Evolutionary conservation across 78 protist genomes (phyloP).

Genomic region (Dictyostelium intermedium): DNA sequence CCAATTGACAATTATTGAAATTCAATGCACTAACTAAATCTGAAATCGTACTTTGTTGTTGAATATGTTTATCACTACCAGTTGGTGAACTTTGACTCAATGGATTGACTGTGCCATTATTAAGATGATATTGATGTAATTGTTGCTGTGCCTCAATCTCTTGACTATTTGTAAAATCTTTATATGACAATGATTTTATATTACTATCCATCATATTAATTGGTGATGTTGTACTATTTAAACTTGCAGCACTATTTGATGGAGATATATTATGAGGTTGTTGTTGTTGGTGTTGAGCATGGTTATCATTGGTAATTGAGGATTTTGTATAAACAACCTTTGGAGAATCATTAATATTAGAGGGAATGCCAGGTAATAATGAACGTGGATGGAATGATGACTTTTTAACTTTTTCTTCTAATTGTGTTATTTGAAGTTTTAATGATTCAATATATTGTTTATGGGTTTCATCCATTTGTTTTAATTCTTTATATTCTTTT

Average conservation of each 20-base stretch:
- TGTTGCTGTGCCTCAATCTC: neutral
- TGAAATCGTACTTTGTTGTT: neutral
- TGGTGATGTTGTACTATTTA: neutral
- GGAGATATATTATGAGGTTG: neutral
- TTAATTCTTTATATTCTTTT: neutral
- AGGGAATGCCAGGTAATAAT: neutral
- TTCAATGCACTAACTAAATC: slow-evolving; percentile 37
- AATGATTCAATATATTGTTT: slow-evolving; percentile 9
- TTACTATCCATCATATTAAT: neutral
- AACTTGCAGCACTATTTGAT: neutral
- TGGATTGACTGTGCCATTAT: neutral
- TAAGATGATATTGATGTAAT: neutral
- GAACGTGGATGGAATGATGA: neutral
- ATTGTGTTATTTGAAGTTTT: neutral
- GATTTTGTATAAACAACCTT: neutral
- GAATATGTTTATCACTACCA: neutral
- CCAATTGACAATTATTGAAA: slow-evolving; percentile 52
- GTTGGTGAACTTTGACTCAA: slow-evolving; percentile 6
- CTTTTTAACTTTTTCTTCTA: neutral
- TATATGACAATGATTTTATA: neutral
- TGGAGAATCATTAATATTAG: neutral
- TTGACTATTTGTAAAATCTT: slow-evolving; percentile 5
- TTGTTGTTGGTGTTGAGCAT: neutral
- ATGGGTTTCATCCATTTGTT: neutral
- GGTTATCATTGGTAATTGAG: neutral